Base-by-base conservation (phyloP, 768 basidiomycete genomes). In the Leccinum arenicola region DNA sequence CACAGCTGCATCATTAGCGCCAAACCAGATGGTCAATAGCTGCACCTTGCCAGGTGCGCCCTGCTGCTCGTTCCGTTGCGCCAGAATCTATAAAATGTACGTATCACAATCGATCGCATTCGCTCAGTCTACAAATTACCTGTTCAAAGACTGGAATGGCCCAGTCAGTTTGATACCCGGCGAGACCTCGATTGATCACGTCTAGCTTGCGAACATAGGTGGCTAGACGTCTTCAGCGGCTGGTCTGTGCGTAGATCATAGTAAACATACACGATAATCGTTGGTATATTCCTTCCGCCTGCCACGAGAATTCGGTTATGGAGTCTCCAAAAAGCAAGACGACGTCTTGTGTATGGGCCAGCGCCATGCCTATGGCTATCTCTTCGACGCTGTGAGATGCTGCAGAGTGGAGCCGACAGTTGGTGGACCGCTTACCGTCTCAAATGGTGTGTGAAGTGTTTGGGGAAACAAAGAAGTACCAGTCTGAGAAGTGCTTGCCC, bases 141-240 rank as follows among this genome's bases (percentile, higher is more conserved):
- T 88, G 85, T 66, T 90, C 81, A 57, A 95, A 82, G 29, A 93
- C 81, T 3, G 91, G 89, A 35, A 94, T 74, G 6, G 80, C 87
- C 94, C 93, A 95, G 35, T 88, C 85, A 1, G 92, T 88, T 68
- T 91, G 95, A 74, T 95, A 97, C 3, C 93, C 93, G 29, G 83
- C 79, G 29, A 87, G 77, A 2, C 95, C 95, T 51, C 94, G 85
- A 69, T 96, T 96, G 62, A 96, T 62, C 19, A 97, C 85, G 68
- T 97, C 95, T 33, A 94, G 73, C 72, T 86, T 91, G 61, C 95
- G 79, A 47, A 81, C 81, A 71, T 96, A 96, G 1, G 78, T 79
- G 68, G 89, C 92, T 93, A 62, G 43, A 58, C 4, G 43, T 25
- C 23, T 43, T 61, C 45, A 62, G 53, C 12, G 8, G 10, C 52